A percentile compares a stretch with the other conserved stretches of the same genome.
Evolutionary conservation across 495 filamentous ascomycete species (phyloP).

Genomic region (Haplographium delicatum): DNA sequence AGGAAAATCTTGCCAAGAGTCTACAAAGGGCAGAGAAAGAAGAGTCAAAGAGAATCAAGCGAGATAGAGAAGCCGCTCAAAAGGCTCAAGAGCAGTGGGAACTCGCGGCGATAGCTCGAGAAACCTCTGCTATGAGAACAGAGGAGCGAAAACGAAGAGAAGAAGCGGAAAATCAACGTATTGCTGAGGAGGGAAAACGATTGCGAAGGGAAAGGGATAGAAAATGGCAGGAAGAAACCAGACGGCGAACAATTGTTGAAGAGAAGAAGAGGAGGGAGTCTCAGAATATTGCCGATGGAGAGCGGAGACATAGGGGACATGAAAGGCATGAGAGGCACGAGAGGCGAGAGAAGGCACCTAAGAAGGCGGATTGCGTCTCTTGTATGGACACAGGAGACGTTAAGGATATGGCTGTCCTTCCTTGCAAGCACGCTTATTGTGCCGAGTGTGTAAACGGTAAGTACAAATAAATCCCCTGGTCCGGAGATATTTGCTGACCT

Average conservation of each 20-base stretch:
- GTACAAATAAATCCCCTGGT: background rate
- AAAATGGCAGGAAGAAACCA: background rate
- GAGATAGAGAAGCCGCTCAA: constrained; percentile 1
- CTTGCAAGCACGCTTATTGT: constrained; percentile 14
- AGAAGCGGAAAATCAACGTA: background rate
- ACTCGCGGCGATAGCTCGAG: background rate
- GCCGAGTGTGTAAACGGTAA: constrained; percentile 8
- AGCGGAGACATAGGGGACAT: background rate
- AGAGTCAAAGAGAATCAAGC: background rate
- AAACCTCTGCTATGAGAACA: background rate
- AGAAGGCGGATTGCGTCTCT: constrained; percentile 1
- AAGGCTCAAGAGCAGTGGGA: constrained; percentile 1
- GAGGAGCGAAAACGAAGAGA: constrained; percentile 2
- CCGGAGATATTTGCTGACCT: background rate
- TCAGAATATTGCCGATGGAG: background rate
- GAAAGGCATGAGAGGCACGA: background rate
- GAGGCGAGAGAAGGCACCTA: background rate
- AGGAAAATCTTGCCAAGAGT: background rate
- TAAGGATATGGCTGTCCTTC: background rate
- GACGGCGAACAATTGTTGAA: background rate
- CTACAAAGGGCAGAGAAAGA: background rate
- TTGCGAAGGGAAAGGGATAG: background rate
- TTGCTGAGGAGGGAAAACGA: background rate
- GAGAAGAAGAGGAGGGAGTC: background rate
- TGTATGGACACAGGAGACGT: constrained; percentile 9